These are phyloP conservation scores for Myxozyma neotropica DNA, from an alignment of 805 yeast species.

Conservation along the genomic window DNA sequence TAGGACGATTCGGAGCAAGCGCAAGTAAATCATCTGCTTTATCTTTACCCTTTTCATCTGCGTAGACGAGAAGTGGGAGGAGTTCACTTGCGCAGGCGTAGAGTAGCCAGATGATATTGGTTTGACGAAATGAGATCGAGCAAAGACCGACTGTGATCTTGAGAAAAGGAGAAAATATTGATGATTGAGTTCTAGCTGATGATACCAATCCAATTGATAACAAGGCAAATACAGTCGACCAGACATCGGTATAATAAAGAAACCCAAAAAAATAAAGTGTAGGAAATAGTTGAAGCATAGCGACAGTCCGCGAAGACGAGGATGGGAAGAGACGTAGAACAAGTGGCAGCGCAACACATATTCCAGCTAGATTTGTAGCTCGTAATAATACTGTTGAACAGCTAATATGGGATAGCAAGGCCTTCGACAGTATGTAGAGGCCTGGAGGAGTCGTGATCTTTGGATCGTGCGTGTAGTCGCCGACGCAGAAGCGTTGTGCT, in stretches of 20 bases:
- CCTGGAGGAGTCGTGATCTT: slow-evolving; percentile 99
- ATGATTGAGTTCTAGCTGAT: not conserved
- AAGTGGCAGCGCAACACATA: slow-evolving; percentile 55
- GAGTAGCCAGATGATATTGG: slow-evolving; percentile 81
- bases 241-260: slow-evolving; percentile 88
- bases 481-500: slow-evolving; percentile 64
- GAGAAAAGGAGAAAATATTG: not conserved
- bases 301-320: not conserved
- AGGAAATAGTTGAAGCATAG: slow-evolving; percentile 54
- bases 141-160: not conserved
- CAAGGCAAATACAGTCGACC: slow-evolving; percentile 77
- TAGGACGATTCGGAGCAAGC: slow-evolving; percentile 2
- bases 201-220: slow-evolving; percentile 46
- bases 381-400: slow-evolving; percentile 51
- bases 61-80: not conserved
- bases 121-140: slow-evolving; percentile 72
- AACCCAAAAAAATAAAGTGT: slow-evolving; percentile 71
- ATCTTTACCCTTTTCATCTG: slow-evolving; percentile 19
- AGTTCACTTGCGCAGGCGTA: slow-evolving; percentile 15
- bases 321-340: slow-evolving; percentile 9
- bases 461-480: slow-evolving; percentile 76
- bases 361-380: slow-evolving; percentile 67
- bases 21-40: slow-evolving; percentile 12
- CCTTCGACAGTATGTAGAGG: slow-evolving; percentile 40
- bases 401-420: slow-evolving; percentile 7